Percentiles rank a stretch among this genome's conserved stretches.
phyloP scores from a whole-genome alignment of 2,329 filamentous ascomycete genomes.

The Fusarium sp. region DNA sequence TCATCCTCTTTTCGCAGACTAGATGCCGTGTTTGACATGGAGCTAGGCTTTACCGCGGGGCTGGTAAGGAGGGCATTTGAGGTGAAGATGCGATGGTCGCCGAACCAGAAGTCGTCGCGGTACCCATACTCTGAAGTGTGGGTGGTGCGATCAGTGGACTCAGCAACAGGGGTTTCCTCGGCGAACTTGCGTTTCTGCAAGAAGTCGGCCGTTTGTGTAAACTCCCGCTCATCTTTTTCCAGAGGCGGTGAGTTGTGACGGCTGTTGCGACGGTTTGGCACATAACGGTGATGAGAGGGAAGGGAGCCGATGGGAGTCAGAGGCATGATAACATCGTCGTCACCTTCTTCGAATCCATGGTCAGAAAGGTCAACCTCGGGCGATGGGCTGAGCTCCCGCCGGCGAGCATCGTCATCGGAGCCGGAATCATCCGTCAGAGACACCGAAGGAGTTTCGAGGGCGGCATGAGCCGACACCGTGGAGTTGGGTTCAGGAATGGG shows the following conservation, averaged over 20 bases:
- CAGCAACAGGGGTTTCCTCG: constrained; percentile 48
- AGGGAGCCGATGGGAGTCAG: constrained; percentile 71
- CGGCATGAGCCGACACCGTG: constrained; percentile 37
- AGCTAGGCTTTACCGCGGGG: constrained; percentile 58
- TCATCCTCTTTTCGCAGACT: constrained; percentile 50
- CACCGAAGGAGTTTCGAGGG: constrained; percentile 83
- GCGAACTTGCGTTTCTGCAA: constrained; percentile 73
- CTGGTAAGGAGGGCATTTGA: constrained; percentile 60
- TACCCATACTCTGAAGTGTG: constrained; percentile 46
- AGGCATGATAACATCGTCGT: constrained; percentile 67
- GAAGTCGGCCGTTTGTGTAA: constrained; percentile 91
- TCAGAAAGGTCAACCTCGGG: constrained; percentile 92
- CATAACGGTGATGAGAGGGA: constrained; percentile 55
- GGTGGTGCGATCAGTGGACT: constrained; percentile 43
- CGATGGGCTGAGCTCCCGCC: constrained; percentile 81
- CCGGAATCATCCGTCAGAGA: constrained; percentile 62
- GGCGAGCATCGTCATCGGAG: constrained; percentile 76
- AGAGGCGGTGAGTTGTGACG: constrained; percentile 86
- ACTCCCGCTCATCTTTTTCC: constrained; percentile 95
- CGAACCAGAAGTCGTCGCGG: constrained; percentile 63
- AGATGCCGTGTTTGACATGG: constrained; percentile 35
- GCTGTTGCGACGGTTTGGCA: constrained; percentile 50
- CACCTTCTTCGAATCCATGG: constrained; percentile 81
- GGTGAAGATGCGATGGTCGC: constrained; percentile 50
- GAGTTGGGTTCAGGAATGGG: constrained; percentile 69